Evolutionary conservation across 2,329 filamentous ascomycete species (phyloP).

Genomic region (Cordyceps sp.): DNA sequence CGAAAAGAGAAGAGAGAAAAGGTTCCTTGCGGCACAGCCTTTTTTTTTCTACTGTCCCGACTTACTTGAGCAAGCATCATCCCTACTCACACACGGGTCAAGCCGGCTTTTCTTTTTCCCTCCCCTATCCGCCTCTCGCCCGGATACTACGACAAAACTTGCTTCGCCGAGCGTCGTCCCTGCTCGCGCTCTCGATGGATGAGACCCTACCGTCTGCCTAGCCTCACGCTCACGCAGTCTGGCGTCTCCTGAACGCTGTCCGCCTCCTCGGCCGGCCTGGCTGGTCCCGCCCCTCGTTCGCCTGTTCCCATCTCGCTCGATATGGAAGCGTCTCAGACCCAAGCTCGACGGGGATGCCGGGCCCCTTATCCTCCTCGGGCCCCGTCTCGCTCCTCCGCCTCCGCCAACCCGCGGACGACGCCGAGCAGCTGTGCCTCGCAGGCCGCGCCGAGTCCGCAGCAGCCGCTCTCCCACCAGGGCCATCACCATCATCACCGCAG

Average conservation of each 20-base stretch:
- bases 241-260: too few species aligned
- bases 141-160: too few species aligned
- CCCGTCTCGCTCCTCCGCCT: constrained; percentile 29
- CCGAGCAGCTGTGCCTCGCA: constrained; percentile 25
- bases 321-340: constrained; percentile 14
- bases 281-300: too few species aligned
- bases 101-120: not conserved
- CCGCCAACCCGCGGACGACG: constrained; percentile 21
- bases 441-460: constrained; percentile 15
- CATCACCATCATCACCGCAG: constrained; percentile 21
- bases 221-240: too few species aligned
- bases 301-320: too few species aligned
- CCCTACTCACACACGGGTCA: too few species aligned
- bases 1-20: too few species aligned
- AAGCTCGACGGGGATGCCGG: constrained; percentile 11
- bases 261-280: too few species aligned
- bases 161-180: not conserved
- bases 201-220: not conserved
- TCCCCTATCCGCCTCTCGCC: not conserved
- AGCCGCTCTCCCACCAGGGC: constrained; percentile 21
- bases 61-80: too few species aligned
- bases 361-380: constrained; percentile 21
- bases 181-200: not conserved
- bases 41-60: too few species aligned
- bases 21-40: too few species aligned